Evolutionary conservation across 139 green algal species (phyloP), one percentile per base, ranked within the genome.

Genomic region (Chlorella sp.): DNA sequence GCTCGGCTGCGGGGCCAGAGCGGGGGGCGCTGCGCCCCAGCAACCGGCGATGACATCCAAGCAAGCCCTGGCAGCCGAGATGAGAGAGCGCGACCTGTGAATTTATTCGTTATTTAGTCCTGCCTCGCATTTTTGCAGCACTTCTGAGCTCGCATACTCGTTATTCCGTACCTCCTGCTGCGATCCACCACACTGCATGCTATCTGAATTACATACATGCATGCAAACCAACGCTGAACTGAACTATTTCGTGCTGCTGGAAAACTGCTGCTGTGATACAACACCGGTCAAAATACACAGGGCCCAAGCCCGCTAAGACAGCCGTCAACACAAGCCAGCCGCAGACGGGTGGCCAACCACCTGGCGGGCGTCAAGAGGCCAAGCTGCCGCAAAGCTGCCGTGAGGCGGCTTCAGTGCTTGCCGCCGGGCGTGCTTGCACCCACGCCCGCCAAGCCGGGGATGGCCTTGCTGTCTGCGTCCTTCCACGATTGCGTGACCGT

Each of bases 401-500:
- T 60, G 36, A n/a, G n/a, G n/a, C n/a, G n/a, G n/a, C n/a, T n/a
- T 83, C 77, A 83, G 60, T 83, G 77, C 77, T 83, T 83, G 77
- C 38, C n/a, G 17, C 80, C 80, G 9, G 80, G 65, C 26, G 64
- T 84, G 80, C 65, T 75, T 20, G 73, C 84, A 34, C 87, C 89
- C 32, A 92, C 87, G 40, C 89, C 89, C 22, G 64, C 84, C 68
- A 92, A 76, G 32, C 88, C 86, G 0, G 88, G 88, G 74, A 91
- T 90, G 38, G 26, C 51, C 1, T 54, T 76, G 16, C 36, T 46
- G 9, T 72, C 79, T 14, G 36, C 28, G 32, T 83, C 81, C 54
- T 79, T 83, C 97, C 97, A 99, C 76, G 92, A 92, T 60, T 93
- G 82, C 1, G 96, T 99, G 14, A 99, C 89, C 0, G 97, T 99